Percentiles rank a stretch among this genome's conserved stretches.
phyloP scores from a whole-genome alignment of 2,329 filamentous ascomycete species.

The Coniella vitis region DNA sequence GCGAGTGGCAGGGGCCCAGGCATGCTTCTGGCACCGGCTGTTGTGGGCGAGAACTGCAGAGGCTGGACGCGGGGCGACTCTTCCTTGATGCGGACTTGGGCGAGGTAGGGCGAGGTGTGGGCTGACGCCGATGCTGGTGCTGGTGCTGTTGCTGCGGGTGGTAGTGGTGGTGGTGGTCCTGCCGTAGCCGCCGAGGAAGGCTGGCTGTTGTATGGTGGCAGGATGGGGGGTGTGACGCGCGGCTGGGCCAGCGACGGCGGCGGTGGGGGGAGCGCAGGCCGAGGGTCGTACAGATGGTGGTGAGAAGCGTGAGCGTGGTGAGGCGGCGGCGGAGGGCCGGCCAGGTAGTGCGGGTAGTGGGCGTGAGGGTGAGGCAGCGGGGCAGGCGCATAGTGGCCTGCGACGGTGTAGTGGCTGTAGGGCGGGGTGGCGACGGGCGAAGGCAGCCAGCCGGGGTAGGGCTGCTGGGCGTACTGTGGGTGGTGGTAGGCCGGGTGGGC shows the following conservation, averaged over 20 bases:
- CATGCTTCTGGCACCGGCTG: conserved; percentile 21
- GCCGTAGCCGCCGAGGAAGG: conserved; percentile 18
- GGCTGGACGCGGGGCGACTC: conserved; percentile 39
- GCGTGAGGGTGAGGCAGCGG: conserved; percentile 12
- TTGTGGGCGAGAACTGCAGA: conserved; percentile 20
- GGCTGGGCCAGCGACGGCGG: conserved; percentile 6
- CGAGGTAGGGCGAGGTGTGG: conserved; percentile 25
- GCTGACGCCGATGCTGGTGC: neutral
- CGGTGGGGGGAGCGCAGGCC: no score
- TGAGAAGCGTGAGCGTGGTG: conserved; percentile 15
- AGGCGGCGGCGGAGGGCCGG: conserved; percentile 22
- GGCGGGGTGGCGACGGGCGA: conserved; percentile 50
- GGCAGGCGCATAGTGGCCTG: conserved; percentile 20
- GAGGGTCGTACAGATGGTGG: conserved; percentile 3
- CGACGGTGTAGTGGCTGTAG: conserved; percentile 37
- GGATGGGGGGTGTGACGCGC: conserved; percentile 12
- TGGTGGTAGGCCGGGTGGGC: conserved; percentile 27
- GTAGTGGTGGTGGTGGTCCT: conserved; percentile 16
- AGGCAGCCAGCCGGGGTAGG: conserved; percentile 45
- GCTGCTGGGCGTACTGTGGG: conserved; percentile 35
- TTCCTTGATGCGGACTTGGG: conserved; percentile 25
- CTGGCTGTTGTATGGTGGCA: conserved; percentile 10
- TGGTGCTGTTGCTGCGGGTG: conserved; percentile 20
- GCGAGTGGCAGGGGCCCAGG: conserved; percentile 34
- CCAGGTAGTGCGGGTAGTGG: conserved; percentile 21